phyloP scores from a whole-genome alignment of 2,329 filamentous ascomycete species.

The Ceratocystiopsis brevicomis region DNA sequence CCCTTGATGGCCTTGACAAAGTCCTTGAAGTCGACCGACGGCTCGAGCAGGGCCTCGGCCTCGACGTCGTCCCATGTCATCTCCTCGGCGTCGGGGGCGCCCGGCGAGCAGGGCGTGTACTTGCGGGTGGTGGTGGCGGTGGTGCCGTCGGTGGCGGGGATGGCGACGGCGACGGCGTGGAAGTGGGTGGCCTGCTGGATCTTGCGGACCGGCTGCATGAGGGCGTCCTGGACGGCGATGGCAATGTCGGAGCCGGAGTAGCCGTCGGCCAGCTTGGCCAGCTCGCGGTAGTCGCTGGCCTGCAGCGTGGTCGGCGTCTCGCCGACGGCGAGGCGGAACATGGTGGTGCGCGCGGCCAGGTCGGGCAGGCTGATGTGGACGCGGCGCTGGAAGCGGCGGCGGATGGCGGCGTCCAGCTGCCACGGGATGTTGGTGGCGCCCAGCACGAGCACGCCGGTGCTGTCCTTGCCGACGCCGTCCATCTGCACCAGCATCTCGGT shows the following conservation, averaged over 20 bases:
- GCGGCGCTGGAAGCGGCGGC: constrained; percentile 84
- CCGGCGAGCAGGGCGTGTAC: constrained; percentile 83
- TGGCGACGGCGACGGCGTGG: constrained; percentile 63
- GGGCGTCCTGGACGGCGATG: constrained; percentile 85
- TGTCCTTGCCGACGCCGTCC: constrained; percentile 96
- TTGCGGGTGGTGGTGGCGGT: constrained; percentile 46
- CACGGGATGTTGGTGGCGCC: constrained; percentile 97
- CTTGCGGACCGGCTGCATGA: constrained; percentile 94
- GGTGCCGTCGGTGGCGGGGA: constrained; percentile 44
- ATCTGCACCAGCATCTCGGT: constrained; percentile 97
- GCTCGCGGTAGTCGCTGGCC: constrained; percentile 55
- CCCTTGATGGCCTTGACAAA: constrained; percentile 83
- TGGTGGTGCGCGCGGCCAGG: constrained; percentile 64
- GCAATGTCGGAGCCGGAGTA: constrained; percentile 93
- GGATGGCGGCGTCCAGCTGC: constrained; percentile 92
- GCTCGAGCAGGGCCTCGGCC: constrained; percentile 68
- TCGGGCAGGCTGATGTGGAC: constrained; percentile 93
- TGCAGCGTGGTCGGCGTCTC: constrained; percentile 75
- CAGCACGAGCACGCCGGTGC: constrained; percentile 79
- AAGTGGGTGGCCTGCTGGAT: constrained; percentile 97
- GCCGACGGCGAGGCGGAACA: constrained; percentile 93
- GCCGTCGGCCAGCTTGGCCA: constrained; percentile 72
- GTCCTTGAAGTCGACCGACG: constrained; percentile 71
- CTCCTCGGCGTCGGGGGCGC: constrained; percentile 66
- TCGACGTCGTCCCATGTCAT: constrained; percentile 88